phyloP scores from a whole-genome alignment of 164 flowering plant species.

The Nymphaea thermarum region DNA sequence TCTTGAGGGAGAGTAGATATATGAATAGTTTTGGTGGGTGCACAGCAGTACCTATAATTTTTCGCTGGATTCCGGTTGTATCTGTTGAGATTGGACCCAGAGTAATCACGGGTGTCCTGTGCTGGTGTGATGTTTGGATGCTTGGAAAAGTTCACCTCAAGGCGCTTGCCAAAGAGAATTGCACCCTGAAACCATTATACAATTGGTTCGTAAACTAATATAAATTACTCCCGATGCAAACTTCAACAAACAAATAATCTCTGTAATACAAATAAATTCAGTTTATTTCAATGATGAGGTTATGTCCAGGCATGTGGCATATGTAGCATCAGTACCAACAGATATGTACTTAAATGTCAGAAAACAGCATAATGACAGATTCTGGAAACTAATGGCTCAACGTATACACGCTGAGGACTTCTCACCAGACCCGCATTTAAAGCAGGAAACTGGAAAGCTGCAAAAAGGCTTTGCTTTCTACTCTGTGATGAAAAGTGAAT shows the following conservation, averaged over 20 bases:
- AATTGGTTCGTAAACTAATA: not conserved
- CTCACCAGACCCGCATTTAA: no score
- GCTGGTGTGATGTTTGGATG: conserved; percentile 70
- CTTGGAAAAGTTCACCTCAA: conserved; percentile 97
- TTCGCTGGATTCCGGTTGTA: conserved; percentile 95
- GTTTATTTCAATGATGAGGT: no score
- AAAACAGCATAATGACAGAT: no score
- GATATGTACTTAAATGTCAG: no score
- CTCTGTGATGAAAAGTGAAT: no score
- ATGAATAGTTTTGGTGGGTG: conserved; percentile 98
- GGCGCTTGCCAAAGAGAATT: conserved; percentile 65
- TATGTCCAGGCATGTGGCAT: no score
- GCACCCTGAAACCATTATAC: conserved; percentile 48
- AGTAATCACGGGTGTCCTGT: conserved; percentile 79
- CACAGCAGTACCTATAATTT: conserved; percentile 95
- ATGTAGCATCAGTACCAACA: no score
- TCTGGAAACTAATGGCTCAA: no score
- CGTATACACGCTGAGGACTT: no score
- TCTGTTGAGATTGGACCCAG: conserved; percentile 87
- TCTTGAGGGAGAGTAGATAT: conserved; percentile 79
- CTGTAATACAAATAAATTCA: no score
- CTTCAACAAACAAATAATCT: not conserved
- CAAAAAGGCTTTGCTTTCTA: no score
- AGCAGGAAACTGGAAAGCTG: no score
- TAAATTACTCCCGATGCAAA: not conserved